These are phyloP conservation scores for Aleurites moluccanus DNA, from an alignment of 441 rosid genomes.

Conservation along the genomic window DNA sequence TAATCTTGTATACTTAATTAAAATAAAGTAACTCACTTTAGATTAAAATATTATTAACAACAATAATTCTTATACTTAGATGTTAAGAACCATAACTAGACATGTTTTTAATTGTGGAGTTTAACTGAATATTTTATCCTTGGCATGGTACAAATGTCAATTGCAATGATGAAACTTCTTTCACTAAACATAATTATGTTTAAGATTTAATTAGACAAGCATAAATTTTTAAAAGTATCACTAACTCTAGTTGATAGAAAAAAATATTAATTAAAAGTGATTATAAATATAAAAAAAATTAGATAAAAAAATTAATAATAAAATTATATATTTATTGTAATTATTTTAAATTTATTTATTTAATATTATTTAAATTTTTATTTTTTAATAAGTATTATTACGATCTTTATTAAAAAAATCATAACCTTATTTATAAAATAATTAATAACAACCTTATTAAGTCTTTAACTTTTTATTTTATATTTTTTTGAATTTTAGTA, in stretches of 20 bases:
- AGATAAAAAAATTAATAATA: too few species aligned
- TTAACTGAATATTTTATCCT: background rate
- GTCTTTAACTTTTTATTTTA: background rate
- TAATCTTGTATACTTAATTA: background rate
- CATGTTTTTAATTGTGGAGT: background rate
- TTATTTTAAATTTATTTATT: too few species aligned
- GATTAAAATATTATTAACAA: slow-evolving; percentile 10
- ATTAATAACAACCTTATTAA: background rate
- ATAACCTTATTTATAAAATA: too few species aligned
- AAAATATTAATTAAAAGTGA: too few species aligned
- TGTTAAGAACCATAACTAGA: background rate
- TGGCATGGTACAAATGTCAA: slow-evolving; percentile 13
- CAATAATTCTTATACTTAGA: slow-evolving; percentile 5
- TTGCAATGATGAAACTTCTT: background rate
- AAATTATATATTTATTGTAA: too few species aligned
- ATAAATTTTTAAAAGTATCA: too few species aligned
- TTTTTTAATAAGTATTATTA: too few species aligned
- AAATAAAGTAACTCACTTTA: background rate
- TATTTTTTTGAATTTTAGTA: too few species aligned
- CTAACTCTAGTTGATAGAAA: too few species aligned
- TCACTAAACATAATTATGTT: background rate
- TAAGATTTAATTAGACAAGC: background rate
- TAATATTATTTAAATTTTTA: too few species aligned
- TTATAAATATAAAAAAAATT: too few species aligned
- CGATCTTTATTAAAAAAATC: too few species aligned